Conservation (phyloP, 23 red algal genomes). For the Gracilaria caudata region DNA sequence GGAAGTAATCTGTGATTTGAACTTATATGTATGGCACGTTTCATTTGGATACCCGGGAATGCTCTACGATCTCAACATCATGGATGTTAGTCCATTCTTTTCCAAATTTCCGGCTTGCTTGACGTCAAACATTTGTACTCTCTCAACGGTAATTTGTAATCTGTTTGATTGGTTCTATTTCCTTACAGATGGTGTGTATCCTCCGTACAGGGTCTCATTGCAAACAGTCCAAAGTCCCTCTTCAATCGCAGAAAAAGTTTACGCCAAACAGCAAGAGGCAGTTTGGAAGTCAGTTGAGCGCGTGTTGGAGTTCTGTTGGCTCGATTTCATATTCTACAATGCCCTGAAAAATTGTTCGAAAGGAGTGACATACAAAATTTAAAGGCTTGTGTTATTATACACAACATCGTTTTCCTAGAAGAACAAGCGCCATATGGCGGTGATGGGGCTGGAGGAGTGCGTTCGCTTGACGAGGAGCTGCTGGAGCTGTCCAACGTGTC, state of each 20-base stretch:
- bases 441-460: not conserved
- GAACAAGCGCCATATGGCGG: not conserved
- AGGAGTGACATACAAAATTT: not conserved
- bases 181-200: conserved; percentile 31
- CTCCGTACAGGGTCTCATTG: not conserved
- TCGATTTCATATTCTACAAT: not conserved
- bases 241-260: not conserved
- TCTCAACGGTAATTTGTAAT: not conserved
- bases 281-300: conserved; percentile 9
- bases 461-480: not conserved
- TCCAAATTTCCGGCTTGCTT: not conserved
- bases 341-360: not conserved
- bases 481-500: not conserved
- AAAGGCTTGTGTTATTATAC: conserved; percentile 33
- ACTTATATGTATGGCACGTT: conserved; percentile 23
- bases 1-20: conserved; percentile 65
- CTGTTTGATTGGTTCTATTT: conserved; percentile 28
- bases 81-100: conserved; percentile 4
- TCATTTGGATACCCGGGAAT: conserved; percentile 28
- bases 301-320: not conserved
- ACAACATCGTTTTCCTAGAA: conserved; percentile 33
- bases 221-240: not conserved
- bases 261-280: not conserved
- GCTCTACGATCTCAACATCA: conserved; percentile 44
- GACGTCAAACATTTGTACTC: not conserved